Conservation (phyloP, 169 alveolate species). For the Plasmodium blacklocki region DNA sequence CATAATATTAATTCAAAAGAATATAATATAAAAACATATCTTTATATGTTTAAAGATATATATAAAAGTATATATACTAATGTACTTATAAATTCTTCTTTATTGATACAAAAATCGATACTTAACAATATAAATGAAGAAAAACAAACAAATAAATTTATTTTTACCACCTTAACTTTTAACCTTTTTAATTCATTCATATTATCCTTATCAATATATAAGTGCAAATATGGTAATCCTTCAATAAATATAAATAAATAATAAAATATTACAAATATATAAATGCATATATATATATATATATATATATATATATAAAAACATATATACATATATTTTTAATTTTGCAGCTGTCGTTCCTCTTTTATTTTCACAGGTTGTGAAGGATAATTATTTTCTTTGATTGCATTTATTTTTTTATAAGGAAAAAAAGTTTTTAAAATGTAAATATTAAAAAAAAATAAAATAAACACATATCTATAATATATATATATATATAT, state of each 20-base stretch:
- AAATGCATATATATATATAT: not conserved
- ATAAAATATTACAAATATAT: not conserved
- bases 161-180: conserved; percentile 16
- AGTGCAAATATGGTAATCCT: conserved; percentile 67
- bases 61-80: conserved; percentile 41
- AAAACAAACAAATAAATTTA: not conserved
- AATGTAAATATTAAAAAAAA: not conserved
- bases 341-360: conserved; percentile 38
- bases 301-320: not conserved
- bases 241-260: not conserved
- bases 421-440: not conserved
- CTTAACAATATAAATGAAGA: conserved; percentile 6
- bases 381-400: conserved; percentile 66
- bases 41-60: conserved; percentile 40
- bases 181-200: conserved; percentile 29
- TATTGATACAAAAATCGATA: conserved; percentile 37
- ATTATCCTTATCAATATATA: conserved; percentile 42
- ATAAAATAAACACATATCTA: not conserved
- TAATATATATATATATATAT: not conserved
- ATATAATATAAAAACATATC: conserved; percentile 30
- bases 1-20: conserved; percentile 69
- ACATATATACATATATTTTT: not conserved
- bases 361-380: conserved; percentile 48
- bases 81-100: conserved; percentile 36
- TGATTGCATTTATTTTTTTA: not conserved